Evolutionary conservation across 2,329 filamentous ascomycete genomes (phyloP).

Genomic region (Fusarium bulbicola): DNA sequence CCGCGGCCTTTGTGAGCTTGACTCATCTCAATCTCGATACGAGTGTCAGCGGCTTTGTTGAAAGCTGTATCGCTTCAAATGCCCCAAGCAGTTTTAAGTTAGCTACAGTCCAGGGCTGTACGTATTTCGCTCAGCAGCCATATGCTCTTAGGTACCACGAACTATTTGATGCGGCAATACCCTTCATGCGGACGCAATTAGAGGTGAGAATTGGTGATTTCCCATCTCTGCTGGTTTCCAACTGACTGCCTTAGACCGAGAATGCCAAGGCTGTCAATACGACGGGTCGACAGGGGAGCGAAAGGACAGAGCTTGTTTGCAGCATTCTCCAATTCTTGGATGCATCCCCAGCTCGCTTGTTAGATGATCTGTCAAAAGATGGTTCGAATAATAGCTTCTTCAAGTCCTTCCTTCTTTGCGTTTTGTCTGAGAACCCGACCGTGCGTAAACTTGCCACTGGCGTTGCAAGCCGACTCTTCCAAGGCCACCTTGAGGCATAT

Average conservation of each 20-base stretch:
- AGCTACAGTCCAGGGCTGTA: constrained; percentile 69
- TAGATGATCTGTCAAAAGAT: constrained; percentile 44
- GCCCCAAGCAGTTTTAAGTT: constrained; percentile 69
- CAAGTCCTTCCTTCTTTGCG: constrained; percentile 62
- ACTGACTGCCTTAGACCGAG: constrained; percentile 21
- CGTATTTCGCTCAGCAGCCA: constrained; percentile 66
- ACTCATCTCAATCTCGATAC: constrained; percentile 69
- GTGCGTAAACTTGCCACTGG: constrained; percentile 59
- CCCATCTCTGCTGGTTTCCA: neutral
- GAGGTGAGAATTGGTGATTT: constrained; percentile 55
- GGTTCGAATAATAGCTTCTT: constrained; percentile 49
- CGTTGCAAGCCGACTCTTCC: constrained; percentile 60
- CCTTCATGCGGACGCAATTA: constrained; percentile 65
- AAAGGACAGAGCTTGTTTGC: constrained; percentile 42
- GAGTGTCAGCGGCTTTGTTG: constrained; percentile 64
- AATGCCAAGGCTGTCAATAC: constrained; percentile 22
- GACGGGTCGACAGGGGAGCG: constrained; percentile 12
- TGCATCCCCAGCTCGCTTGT: constrained; percentile 53
- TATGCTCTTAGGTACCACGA: constrained; percentile 60
- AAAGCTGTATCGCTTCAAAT: constrained; percentile 64
- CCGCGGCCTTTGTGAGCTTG: constrained; percentile 72
- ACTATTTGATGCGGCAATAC: constrained; percentile 64
- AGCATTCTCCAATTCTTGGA: constrained; percentile 66
- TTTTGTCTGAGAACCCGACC: constrained; percentile 61
- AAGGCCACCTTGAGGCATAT: constrained; percentile 42